Evolutionary conservation across 2,329 filamentous ascomycete species (phyloP).

Genomic region (Pseudopithomyces chartarum): DNA sequence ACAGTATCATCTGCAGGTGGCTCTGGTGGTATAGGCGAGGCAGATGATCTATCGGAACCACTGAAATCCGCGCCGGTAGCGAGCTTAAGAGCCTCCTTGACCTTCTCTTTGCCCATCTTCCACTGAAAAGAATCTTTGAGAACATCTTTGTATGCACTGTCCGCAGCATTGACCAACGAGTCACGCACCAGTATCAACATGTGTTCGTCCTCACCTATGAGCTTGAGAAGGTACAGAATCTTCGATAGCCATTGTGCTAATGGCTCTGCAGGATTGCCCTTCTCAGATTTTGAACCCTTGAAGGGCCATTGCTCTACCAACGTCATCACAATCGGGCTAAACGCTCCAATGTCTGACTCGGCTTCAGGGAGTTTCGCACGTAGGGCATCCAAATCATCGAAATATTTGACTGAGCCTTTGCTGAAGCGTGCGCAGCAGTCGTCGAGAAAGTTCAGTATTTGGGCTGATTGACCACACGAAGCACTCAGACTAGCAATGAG

Average conservation of each 20-base stretch:
- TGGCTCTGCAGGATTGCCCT: slow-evolving; percentile 29
- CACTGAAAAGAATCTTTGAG: slow-evolving; percentile 42
- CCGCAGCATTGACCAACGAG: slow-evolving; percentile 32
- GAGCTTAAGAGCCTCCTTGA: slow-evolving; percentile 39
- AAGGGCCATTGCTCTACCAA: slow-evolving; percentile 81
- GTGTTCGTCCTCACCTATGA: slow-evolving; percentile 42
- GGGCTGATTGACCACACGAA: slow-evolving; percentile 36
- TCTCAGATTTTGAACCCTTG: slow-evolving; percentile 37
- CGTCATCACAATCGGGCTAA: slow-evolving; percentile 71
- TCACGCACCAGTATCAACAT: slow-evolving; percentile 34
- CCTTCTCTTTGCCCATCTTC: slow-evolving; percentile 46
- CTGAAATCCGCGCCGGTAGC: slow-evolving; percentile 43
- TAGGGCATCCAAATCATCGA: slow-evolving; percentile 68
- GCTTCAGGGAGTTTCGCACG: slow-evolving; percentile 29
- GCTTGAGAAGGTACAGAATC: slow-evolving; percentile 40
- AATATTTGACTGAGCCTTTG: slow-evolving; percentile 80
- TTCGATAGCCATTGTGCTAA: slow-evolving; percentile 44
- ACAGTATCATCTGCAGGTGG: slow-evolving; percentile 16
- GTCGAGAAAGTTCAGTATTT: slow-evolving; percentile 75
- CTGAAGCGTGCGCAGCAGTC: slow-evolving; percentile 80
- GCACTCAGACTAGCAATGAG: slow-evolving; percentile 56
- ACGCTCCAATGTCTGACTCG: slow-evolving; percentile 28
- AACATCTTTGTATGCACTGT: slow-evolving; percentile 33
- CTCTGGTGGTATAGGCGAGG: slow-evolving; percentile 28
- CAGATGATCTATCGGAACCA: slow-evolving; percentile 39